Evolutionary conservation across 495 filamentous ascomycete species (phyloP).

Genomic region (Aspergillus sclerotiicarbonarius): DNA sequence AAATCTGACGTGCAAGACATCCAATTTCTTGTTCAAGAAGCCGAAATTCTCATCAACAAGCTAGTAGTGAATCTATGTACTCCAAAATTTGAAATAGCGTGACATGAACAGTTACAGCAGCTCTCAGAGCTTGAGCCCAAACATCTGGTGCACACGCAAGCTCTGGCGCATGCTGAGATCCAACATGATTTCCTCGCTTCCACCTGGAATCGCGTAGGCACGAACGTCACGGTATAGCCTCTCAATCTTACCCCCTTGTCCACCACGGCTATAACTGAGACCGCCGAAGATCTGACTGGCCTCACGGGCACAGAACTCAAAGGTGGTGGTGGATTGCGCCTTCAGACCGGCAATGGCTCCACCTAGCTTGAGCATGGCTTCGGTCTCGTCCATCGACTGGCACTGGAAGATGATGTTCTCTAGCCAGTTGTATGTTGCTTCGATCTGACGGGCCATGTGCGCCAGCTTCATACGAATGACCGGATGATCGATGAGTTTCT

Average conservation of each 20-base stretch:
- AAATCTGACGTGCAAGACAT: too few species aligned
- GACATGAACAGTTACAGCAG: not conserved
- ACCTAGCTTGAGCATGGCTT: constrained; percentile 93
- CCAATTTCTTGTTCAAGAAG: too few species aligned
- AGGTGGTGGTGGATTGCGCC: constrained; percentile 87
- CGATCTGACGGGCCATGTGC: constrained; percentile 97
- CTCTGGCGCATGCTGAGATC: constrained; percentile 95
- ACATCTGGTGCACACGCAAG: constrained; percentile 80
- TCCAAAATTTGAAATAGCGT: not conserved
- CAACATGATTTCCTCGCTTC: constrained; percentile 97
- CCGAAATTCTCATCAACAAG: not conserved
- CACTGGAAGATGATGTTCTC: constrained; percentile 95
- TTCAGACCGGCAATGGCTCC: constrained; percentile 93
- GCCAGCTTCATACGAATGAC: constrained; percentile 98
- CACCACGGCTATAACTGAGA: constrained; percentile 86
- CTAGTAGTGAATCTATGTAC: not conserved
- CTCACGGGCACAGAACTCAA: constrained; percentile 96
- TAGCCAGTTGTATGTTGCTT: constrained; percentile 95
- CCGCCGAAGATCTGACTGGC: constrained; percentile 98
- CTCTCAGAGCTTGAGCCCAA: constrained; percentile 91
- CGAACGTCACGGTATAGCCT: constrained; percentile 93
- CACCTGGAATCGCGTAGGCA: constrained; percentile 96
- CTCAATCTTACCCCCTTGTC: constrained; percentile 96
- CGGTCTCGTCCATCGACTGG: constrained; percentile 85
- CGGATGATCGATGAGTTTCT: constrained; percentile 91